phyloP scores from a whole-genome alignment of 306 rosid genomes.

The Dryas drummondii region DNA sequence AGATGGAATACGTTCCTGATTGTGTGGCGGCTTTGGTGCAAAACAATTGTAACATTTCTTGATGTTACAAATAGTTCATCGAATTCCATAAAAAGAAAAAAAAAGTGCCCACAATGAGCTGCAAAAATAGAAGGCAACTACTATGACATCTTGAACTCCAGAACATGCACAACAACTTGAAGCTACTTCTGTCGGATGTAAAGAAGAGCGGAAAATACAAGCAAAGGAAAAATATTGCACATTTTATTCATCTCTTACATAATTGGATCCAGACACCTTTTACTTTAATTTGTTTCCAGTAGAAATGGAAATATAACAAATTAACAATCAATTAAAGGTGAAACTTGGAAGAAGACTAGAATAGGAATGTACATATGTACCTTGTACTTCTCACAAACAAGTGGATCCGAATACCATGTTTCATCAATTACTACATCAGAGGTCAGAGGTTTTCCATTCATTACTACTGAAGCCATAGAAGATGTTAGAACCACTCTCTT shows the following conservation, averaged over 20 bases:
- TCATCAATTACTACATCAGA: conserved; percentile 28
- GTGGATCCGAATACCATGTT: conserved; percentile 33
- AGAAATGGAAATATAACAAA: not conserved
- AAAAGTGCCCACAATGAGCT: not conserved
- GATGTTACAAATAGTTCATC: too few relatives aligned
- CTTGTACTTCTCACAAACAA: conserved; percentile 14
- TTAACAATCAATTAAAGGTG: not conserved
- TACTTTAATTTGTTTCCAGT: not conserved
- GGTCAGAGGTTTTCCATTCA: conserved; percentile 12
- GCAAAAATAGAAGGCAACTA: not conserved
- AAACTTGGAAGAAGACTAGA: not conserved
- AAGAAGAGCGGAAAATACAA: not conserved
- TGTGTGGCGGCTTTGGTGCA: too few relatives aligned
- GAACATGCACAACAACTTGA: not conserved
- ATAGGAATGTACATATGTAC: not conserved
- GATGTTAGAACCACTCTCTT: conserved; percentile 36
- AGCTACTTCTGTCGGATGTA: not conserved
- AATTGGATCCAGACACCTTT: not conserved
- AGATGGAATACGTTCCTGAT: too few relatives aligned
- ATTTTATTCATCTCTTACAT: not conserved
- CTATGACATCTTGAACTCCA: not conserved
- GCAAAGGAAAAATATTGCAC: too few relatives aligned
- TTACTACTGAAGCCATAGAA: conserved; percentile 17
- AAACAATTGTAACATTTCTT: too few relatives aligned
- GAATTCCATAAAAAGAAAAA: too few relatives aligned